Conservation (phyloP, 331 rosid genomes). For the Stylosanthes scabra region DNA sequence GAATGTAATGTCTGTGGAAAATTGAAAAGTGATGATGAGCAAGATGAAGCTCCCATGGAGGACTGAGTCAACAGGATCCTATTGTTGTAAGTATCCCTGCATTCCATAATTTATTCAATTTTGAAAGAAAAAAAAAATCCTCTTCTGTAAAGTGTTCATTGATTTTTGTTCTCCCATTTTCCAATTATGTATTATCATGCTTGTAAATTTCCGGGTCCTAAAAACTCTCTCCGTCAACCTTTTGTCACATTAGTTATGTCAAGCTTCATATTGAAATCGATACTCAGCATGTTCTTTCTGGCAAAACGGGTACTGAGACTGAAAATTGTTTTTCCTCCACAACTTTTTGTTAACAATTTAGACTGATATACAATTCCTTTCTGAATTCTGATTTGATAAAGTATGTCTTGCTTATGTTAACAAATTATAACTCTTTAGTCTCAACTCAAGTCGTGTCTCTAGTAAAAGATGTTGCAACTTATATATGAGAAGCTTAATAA, state of each 20-base stretch:
- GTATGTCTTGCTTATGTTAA: too few species aligned
- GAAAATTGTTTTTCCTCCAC: background rate
- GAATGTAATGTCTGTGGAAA: constrained; percentile 84
- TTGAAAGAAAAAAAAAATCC: too few species aligned
- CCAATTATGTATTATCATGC: background rate
- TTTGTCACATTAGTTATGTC: constrained; percentile 3
- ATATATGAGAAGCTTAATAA: background rate
- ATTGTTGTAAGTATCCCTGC: constrained; percentile 35
- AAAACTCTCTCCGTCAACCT: background rate
- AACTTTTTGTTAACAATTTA: background rate
- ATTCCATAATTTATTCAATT: background rate
- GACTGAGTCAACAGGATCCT: constrained; percentile 34
- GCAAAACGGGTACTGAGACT: background rate
- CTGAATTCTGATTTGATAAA: constrained; percentile 9
- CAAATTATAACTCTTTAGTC: constrained; percentile 34
- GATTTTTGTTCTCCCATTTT: background rate
- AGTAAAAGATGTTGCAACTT: constrained; percentile 8
- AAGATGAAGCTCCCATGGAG: constrained; percentile 51
- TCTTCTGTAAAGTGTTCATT: background rate
- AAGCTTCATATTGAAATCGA: background rate
- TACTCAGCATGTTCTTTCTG: constrained; percentile 1
- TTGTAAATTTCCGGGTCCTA: constrained; percentile 10
- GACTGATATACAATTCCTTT: constrained; percentile 3
- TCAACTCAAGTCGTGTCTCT: constrained; percentile 8
- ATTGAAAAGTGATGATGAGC: constrained; percentile 48